A percentile compares a stretch with the other conserved stretches of the same genome.
phyloP scores from a whole-genome alignment of 1,284 basidiomycete genomes.

The Megacollybia platyphylla region DNA sequence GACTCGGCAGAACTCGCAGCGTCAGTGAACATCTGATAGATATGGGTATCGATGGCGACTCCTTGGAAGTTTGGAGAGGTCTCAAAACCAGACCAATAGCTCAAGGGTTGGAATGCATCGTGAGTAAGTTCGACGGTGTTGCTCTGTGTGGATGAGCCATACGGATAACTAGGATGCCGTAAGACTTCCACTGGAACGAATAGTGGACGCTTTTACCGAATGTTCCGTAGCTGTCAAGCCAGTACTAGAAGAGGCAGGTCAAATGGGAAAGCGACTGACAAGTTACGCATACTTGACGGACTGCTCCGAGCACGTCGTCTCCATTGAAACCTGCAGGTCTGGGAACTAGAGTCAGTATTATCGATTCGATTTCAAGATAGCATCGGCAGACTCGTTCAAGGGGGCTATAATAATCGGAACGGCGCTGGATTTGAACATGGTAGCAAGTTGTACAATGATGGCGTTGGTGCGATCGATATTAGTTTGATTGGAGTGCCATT shows the following conservation, averaged over 20 bases:
- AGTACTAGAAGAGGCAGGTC: constrained; percentile 3
- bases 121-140: constrained; percentile 63
- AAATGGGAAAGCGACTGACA: background rate
- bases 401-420: constrained; percentile 35
- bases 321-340: constrained; percentile 7
- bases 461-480: constrained; percentile 57
- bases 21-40: constrained; percentile 59
- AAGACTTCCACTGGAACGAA: constrained; percentile 1
- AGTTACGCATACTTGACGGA: constrained; percentile 2
- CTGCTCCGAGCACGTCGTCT: background rate
- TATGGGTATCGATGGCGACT: constrained; percentile 77
- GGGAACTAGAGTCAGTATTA: background rate
- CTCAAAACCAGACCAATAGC: constrained; percentile 66
- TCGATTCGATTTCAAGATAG: constrained; percentile 11
- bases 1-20: constrained; percentile 38
- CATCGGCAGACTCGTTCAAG: constrained; percentile 56
- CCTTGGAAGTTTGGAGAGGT: constrained; percentile 40
- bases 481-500: constrained; percentile 46
- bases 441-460: constrained; percentile 44
- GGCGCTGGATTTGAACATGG: constrained; percentile 40
- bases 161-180: constrained; percentile 26
- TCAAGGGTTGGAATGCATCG: constrained; percentile 77
- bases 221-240: constrained; percentile 52
- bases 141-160: constrained; percentile 40
- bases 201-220: constrained; percentile 33